A percentile compares a stretch with the other conserved stretches of the same genome.
Evolutionary conservation across 2,329 filamentous ascomycete genomes (phyloP).

Genomic region (Ophiostoma novo-ulmi): DNA sequence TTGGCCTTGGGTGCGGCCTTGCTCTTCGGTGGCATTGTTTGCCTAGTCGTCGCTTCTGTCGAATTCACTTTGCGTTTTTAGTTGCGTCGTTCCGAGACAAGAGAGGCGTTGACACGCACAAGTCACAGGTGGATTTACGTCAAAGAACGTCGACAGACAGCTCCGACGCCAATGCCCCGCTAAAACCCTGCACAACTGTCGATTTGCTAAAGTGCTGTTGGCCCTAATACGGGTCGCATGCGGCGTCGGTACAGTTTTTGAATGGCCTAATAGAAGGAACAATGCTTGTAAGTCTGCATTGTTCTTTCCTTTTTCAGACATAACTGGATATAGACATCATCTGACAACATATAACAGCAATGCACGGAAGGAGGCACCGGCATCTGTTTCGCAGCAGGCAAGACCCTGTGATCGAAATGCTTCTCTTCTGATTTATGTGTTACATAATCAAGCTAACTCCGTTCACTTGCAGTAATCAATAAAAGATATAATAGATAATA

Average conservation of each 20-base stretch:
- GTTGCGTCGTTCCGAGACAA: not conserved
- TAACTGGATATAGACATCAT: not conserved
- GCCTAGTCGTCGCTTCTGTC: constrained; percentile 13
- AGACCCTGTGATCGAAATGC: not conserved
- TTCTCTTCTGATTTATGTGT: not conserved
- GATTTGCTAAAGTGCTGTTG: not conserved
- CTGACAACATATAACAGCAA: not conserved
- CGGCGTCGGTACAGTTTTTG: not conserved
- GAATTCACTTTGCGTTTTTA: not conserved
- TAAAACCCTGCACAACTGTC: constrained; percentile 1
- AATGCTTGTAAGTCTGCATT: constrained; percentile 13
- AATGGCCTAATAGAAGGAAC: not conserved
- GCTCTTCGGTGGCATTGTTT: constrained; percentile 35
- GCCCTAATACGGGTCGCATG: constrained; percentile 1
- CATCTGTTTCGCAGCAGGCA: not conserved
- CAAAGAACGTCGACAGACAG: not conserved
- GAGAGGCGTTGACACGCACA: not conserved
- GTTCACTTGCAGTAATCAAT: too few relatives aligned
- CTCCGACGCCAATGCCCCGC: constrained; percentile 1
- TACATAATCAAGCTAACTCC: not conserved
- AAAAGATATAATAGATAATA: not conserved
- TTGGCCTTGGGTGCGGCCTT: constrained; percentile 32
- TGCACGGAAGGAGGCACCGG: not conserved
- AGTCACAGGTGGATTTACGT: not conserved
- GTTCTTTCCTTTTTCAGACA: not conserved